Base-by-base conservation (phyloP, 2,329 filamentous ascomycete genomes). In the Blumeriella jaapii region DNA sequence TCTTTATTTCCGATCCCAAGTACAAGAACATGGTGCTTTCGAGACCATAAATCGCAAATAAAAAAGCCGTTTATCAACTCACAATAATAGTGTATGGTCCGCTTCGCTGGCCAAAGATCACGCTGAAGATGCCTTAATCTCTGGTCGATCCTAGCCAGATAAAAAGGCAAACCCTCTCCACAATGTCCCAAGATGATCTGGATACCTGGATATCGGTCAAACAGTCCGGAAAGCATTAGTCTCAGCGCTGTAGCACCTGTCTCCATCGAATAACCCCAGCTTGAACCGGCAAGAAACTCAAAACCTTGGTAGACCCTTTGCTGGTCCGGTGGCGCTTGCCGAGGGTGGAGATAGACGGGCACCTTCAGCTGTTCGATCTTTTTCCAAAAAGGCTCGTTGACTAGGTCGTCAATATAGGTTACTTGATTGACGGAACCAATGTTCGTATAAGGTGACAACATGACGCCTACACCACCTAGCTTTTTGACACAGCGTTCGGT, bases 121-220 rank as follows among this genome's bases (percentile, higher is more conserved):
- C 11, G 20, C 20, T 22, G 20, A 11, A 22, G 20, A 11, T 22
- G 20, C 22, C 11, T 13, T 24, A 34, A 26, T 14, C 23, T 12
- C 11, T 27, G 31, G 16, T 26, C 31, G 14, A 34, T 28, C 5
- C 31, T 22, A 11, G 24, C 10, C 10, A 28, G 12, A 12, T 19
- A 26, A 14, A 34, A 34, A 8, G 31, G 31, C 14, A 34, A 15
- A 8, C 11, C n/a, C 13, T 27, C 31, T 27, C 11, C 23, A 16
- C 31, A 26, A 9, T 34, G 31, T 14, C 31, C 31, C 5, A 34
- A 16, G 10, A 35, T 22, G 24, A 35, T 35, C 12, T 29, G 33
- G 25, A 35, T 14, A 18, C 15, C 27, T 15, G 16, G 14, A 18
- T 35, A 29, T 17, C 16, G 16, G 25, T 35, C 33, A 16, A 34